Evolutionary conservation across 345 rosid species (phyloP).

Genomic region (Sonneratia caseolaris): DNA sequence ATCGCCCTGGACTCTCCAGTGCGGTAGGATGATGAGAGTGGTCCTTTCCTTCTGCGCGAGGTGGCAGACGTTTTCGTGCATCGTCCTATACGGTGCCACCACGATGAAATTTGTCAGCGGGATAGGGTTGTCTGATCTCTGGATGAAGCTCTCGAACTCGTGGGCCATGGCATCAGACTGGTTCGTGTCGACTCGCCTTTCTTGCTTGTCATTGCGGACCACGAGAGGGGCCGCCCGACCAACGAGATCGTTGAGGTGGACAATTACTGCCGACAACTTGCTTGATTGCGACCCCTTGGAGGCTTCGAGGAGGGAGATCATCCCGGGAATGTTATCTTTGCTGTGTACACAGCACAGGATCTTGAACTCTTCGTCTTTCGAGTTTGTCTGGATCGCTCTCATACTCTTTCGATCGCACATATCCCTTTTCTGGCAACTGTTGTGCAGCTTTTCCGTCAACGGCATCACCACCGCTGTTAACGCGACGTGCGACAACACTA

Average conservation of each 20-base stretch:
- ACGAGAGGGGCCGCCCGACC: slow-evolving; percentile 12
- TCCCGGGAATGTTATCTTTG: slow-evolving; percentile 8
- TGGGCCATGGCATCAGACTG: slow-evolving; percentile 2
- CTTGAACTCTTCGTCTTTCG: slow-evolving; percentile 2
- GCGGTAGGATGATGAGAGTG: slow-evolving; percentile 5
- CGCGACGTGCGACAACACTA: background rate
- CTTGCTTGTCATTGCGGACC: background rate
- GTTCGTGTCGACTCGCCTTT: background rate
- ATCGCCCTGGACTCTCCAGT: background rate
- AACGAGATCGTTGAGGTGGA: slow-evolving; percentile 13
- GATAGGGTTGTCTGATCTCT: background rate
- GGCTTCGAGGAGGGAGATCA: slow-evolving; percentile 13
- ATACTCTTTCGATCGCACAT: background rate
- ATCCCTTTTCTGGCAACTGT: background rate
- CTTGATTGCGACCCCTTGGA: background rate
- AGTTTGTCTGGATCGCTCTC: slow-evolving; percentile 5
- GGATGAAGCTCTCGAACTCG: slow-evolving; percentile 6
- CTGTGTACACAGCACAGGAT: slow-evolving; percentile 11
- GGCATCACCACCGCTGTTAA: slow-evolving; percentile 1
- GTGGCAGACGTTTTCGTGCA: slow-evolving; percentile 10
- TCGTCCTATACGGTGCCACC: slow-evolving; percentile 7
- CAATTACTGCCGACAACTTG: slow-evolving; percentile 3
- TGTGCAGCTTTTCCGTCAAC: slow-evolving; percentile 2
- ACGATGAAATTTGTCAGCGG: background rate
- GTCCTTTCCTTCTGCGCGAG: slow-evolving; percentile 6